A percentile compares a stretch with the other conserved stretches of the same genome.
These are phyloP conservation scores for Colletotrichum cereale DNA, from an alignment of 2,329 filamentous ascomycete species.

Conservation along the genomic window DNA sequence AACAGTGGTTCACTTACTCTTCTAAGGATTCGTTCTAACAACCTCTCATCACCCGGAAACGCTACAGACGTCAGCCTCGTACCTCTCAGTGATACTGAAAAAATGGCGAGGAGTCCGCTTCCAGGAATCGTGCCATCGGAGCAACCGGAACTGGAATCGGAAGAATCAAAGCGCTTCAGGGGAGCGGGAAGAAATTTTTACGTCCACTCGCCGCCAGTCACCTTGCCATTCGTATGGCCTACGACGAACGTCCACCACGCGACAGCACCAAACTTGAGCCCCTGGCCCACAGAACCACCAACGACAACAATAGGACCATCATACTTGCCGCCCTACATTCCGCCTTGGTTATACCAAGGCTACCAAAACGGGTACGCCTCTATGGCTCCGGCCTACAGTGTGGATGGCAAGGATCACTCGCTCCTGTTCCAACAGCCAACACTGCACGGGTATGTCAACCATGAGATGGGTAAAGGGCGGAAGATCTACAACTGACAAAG, in stretches of 20 bases:
- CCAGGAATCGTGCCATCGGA: slow-evolving; percentile 67
- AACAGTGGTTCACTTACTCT: slow-evolving; percentile 40
- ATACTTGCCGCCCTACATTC: slow-evolving; percentile 65
- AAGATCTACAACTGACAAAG: slow-evolving; percentile 17
- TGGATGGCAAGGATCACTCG: slow-evolving; percentile 58
- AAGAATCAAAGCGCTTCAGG: too few species aligned
- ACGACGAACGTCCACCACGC: slow-evolving; percentile 63
- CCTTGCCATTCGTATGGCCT: slow-evolving; percentile 56
- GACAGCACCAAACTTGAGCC: slow-evolving; percentile 62
- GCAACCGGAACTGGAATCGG: slow-evolving; percentile 71
- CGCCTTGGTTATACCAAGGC: slow-evolving; percentile 58
- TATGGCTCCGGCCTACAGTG: slow-evolving; percentile 55
- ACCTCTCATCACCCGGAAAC: slow-evolving; percentile 59
- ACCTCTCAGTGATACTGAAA: slow-evolving; percentile 62
- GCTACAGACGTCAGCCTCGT: slow-evolving; percentile 64
- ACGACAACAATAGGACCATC: slow-evolving; percentile 57
- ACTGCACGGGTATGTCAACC: slow-evolving; percentile 56
- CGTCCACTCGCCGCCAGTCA: too few species aligned
- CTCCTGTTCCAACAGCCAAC: slow-evolving; percentile 49
- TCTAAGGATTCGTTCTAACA: slow-evolving; percentile 46
- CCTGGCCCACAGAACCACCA: slow-evolving; percentile 64
- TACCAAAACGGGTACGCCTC: slow-evolving; percentile 49
- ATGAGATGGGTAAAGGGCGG: not conserved
- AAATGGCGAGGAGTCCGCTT: slow-evolving; percentile 69
- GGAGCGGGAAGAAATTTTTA: too few species aligned